Conservation (phyloP, 2,329 filamentous ascomycete genomes). For the Botrytis sinoallii region DNA sequence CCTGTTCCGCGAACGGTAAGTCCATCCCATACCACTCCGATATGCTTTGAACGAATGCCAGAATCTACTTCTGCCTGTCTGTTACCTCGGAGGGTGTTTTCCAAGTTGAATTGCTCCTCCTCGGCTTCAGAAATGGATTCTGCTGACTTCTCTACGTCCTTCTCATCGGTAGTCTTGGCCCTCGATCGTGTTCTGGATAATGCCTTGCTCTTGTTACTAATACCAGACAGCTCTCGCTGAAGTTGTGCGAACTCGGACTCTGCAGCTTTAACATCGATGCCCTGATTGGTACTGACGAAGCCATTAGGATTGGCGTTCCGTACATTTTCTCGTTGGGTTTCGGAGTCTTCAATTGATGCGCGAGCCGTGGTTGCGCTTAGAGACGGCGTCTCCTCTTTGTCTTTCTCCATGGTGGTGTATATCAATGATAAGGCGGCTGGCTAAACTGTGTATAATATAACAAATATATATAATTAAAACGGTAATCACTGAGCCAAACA, state of each 20-base stretch:
- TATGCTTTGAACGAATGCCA: conserved; percentile 77
- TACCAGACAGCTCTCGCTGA: conserved; percentile 56
- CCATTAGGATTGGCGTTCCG: conserved; percentile 47
- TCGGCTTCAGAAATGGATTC: conserved; percentile 40
- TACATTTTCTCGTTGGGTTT: conserved; percentile 36
- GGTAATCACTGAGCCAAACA: conserved; percentile 7
- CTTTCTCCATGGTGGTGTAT: conserved; percentile 14
- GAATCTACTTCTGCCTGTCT: conserved; percentile 69
- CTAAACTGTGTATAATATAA: neutral
- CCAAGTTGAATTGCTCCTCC: conserved; percentile 67
- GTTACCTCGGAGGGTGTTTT: conserved; percentile 68
- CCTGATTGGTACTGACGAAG: conserved; percentile 41
- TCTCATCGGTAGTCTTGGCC: conserved; percentile 33
- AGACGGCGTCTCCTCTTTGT: conserved; percentile 1
- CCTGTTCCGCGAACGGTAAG: conserved; percentile 74
- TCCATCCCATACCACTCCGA: conserved; percentile 75
- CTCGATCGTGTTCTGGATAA: conserved; percentile 47
- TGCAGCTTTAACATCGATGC: conserved; percentile 60
- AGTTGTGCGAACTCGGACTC: conserved; percentile 70
- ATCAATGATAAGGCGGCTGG: neutral
- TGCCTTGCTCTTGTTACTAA: conserved; percentile 53
- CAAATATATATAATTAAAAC: neutral
- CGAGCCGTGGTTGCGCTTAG: conserved; percentile 8
- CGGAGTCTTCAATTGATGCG: conserved; percentile 41
- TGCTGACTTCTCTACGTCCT: conserved; percentile 60